Evolutionary conservation across 495 filamentous ascomycete species (phyloP).

Genomic region (Thozetella sp.): DNA sequence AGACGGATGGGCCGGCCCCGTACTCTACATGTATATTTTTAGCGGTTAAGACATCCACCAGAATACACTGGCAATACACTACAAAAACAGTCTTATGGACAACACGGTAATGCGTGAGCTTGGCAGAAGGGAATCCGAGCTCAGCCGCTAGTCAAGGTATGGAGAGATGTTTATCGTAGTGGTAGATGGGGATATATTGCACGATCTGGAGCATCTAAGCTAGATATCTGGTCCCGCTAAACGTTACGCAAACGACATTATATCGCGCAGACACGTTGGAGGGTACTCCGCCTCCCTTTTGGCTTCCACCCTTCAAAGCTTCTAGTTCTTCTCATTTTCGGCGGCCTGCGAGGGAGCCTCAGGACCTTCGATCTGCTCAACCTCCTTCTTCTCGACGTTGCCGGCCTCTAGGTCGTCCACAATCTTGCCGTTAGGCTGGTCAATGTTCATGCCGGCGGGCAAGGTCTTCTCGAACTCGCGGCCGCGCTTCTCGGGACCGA

Average conservation of each 20-base stretch:
- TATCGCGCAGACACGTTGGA: too few species aligned
- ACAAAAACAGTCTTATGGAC: too few species aligned
- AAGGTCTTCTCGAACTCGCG: conserved; percentile 63
- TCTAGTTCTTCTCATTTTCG: not conserved
- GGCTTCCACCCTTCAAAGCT: not conserved
- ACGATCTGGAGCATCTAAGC: not conserved
- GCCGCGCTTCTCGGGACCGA: conserved; percentile 69
- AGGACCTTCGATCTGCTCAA: not conserved
- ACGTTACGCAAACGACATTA: too few species aligned
- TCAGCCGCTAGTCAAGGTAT: too few species aligned
- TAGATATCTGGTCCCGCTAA: not conserved
- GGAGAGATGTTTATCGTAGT: not conserved
- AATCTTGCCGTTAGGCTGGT: conserved; percentile 9
- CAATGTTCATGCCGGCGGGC: conserved; percentile 55
- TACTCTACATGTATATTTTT: too few species aligned
- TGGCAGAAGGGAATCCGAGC: too few species aligned
- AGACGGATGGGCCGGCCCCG: too few species aligned
- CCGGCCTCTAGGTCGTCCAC: conserved; percentile 18
- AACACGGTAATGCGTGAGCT: too few species aligned
- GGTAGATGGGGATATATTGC: not conserved
- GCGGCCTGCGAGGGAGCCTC: not conserved
- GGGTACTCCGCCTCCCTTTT: not conserved
- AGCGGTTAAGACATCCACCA: too few species aligned
- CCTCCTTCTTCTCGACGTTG: conserved; percentile 1
- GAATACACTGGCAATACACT: too few species aligned